Evolutionary conservation across 352 stramenopile species (phyloP), one percentile per base, ranked within the genome.

Genomic region (Pythium pectinolyticum): DNA sequence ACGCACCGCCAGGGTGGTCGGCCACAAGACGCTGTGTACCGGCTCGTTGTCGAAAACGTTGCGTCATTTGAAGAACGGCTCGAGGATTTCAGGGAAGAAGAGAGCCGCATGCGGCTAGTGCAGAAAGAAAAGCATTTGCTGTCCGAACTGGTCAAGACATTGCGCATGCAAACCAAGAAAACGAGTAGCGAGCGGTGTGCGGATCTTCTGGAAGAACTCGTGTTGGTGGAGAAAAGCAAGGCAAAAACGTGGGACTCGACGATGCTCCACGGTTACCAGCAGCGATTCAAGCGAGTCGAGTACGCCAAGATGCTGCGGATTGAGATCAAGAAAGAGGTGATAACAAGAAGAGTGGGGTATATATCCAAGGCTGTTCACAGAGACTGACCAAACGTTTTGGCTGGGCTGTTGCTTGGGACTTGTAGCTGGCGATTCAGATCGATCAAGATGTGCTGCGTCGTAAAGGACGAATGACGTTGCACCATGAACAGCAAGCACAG

Each of bases 291-390:
- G 11, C 73, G 84, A 6, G 39, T 67, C 2, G 66, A 82, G 27
- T 93, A 92, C 31, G 70, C 86, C 1, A 75, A 63, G 2, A 88
- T 89, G 75, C 40, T 93, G 20, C 78, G 78, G 3, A 12, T 66
- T 4, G 82, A 89, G 43, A 90, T 93, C 52, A 88, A 90, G 50
- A 88, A 86, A 37, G 80, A 93, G 73, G 82, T 89, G 62, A 27
- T 24, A 7, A n/a, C n/a, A n/a, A n/a, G n/a, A n/a, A n/a, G n/a
- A n/a, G n/a, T n/a, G n/a, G n/a, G n/a, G n/a, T n/a, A n/a, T n/a
- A n/a, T n/a, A n/a, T n/a, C n/a, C n/a, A n/a, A n/a, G n/a, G n/a
- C n/a, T n/a, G n/a, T n/a, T n/a, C n/a, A n/a, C n/a, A n/a, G n/a
- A n/a, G n/a, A n/a, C n/a, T n/a, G n/a, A n/a, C n/a, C n/a, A n/a